A percentile compares a stretch with the other conserved stretches of the same genome.
These are phyloP conservation scores for Oxytropis ochrocephala DNA, from an alignment of 306 rosid species.

Conservation along the genomic window DNA sequence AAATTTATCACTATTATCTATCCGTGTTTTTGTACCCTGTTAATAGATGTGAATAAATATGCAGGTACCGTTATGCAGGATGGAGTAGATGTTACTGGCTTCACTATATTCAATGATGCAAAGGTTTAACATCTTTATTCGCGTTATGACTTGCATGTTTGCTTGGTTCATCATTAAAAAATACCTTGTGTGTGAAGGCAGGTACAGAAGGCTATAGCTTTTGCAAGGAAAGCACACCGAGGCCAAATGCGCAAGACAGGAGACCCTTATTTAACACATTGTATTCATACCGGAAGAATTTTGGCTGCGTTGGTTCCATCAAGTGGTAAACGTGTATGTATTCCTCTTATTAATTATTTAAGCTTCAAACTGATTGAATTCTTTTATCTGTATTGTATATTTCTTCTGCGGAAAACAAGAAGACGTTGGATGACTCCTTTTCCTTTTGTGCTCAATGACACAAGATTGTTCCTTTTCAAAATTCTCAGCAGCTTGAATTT, in stretches of 20 bases:
- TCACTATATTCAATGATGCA: slow-evolving; percentile 62
- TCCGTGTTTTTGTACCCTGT: not conserved
- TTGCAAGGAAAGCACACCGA: slow-evolving; percentile 84
- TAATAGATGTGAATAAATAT: slow-evolving; percentile 4
- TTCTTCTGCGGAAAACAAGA: not conserved
- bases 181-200: slow-evolving; percentile 70
- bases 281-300: slow-evolving; percentile 87
- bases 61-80: slow-evolving; percentile 73
- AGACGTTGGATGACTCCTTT: not conserved
- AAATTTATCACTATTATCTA: not conserved
- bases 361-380: not conserved
- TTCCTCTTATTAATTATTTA: slow-evolving; percentile 15
- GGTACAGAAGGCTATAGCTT: slow-evolving; percentile 92
- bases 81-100: slow-evolving; percentile 92
- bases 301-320: slow-evolving; percentile 91
- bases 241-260: slow-evolving; percentile 90
- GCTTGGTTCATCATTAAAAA: slow-evolving; percentile 42
- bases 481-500: not conserved
- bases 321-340: slow-evolving; percentile 69
- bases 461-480: not conserved
- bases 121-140: slow-evolving; percentile 56
- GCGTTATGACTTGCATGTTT: slow-evolving; percentile 10
- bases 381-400: not conserved
- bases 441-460: not conserved
- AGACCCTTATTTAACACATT: slow-evolving; percentile 87